Evolutionary conservation across 768 basidiomycete species (phyloP).

Genomic region (Pisolithus orientalis): DNA sequence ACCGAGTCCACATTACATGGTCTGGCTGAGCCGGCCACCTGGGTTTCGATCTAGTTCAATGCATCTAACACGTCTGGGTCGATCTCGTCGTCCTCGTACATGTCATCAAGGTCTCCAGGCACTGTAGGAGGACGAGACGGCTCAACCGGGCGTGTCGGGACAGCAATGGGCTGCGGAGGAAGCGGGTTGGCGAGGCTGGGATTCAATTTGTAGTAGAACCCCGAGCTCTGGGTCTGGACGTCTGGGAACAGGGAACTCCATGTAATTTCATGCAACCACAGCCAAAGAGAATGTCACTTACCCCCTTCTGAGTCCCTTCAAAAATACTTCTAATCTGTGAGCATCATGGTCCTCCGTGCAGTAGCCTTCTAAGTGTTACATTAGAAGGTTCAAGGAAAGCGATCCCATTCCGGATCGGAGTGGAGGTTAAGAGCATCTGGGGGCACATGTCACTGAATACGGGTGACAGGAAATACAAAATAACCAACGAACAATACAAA

Average conservation of each 20-base stretch:
- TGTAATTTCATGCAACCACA: background rate
- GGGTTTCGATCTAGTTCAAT: conserved; percentile 5
- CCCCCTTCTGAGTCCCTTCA: conserved; percentile 57
- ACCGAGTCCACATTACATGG: no score
- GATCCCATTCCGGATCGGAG: conserved; percentile 60
- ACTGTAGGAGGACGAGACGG: background rate
- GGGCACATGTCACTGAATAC: background rate
- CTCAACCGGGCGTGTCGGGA: background rate
- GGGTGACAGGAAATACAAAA: background rate
- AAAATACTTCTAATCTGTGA: conserved; percentile 53
- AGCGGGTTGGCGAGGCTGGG: conserved; percentile 4
- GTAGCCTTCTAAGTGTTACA: conserved; percentile 53
- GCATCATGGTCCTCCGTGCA: conserved; percentile 59
- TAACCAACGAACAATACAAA: background rate
- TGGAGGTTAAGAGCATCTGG: conserved; percentile 67
- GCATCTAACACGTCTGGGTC: conserved; percentile 23
- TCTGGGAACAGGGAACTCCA: conserved; percentile 4
- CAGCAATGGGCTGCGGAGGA: conserved; percentile 1
- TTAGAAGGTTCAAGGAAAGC: conserved; percentile 72
- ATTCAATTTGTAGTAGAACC: conserved; percentile 4
- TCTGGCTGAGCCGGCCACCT: background rate
- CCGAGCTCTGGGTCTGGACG: conserved; percentile 20
- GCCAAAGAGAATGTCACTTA: conserved; percentile 31
- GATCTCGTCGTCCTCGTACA: conserved; percentile 22
- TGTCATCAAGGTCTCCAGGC: conserved; percentile 11